Evolutionary conservation across 768 basidiomycete genomes (phyloP).

Genomic region (Pilatotrama ljubarskyi): DNA sequence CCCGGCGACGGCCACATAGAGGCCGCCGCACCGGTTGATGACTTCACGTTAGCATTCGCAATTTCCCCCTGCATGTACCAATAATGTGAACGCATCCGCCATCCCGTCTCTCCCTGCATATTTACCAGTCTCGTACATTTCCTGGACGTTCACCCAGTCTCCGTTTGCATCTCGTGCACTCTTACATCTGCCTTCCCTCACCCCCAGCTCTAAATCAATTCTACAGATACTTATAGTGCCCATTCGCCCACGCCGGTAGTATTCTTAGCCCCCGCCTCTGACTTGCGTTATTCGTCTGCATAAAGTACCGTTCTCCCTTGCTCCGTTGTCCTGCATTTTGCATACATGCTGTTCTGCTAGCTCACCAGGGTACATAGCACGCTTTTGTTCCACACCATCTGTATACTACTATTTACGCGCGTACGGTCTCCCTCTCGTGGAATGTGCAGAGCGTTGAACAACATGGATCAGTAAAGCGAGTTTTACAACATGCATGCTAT

Average conservation of each 20-base stretch:
- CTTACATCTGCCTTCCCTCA: slow-evolving; percentile 18
- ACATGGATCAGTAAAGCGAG: slow-evolving; percentile 22
- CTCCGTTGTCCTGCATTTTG: slow-evolving; percentile 36
- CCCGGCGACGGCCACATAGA: slow-evolving; percentile 39
- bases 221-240: slow-evolving; percentile 26
- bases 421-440: slow-evolving; percentile 3
- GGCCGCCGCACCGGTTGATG: slow-evolving; percentile 45
- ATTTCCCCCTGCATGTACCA: slow-evolving; percentile 26
- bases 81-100: slow-evolving; percentile 26
- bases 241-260: slow-evolving; percentile 17
- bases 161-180: slow-evolving; percentile 19
- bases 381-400: slow-evolving; percentile 26
- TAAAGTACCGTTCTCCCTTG: slow-evolving; percentile 25
- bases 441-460: slow-evolving; percentile 21
- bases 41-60: slow-evolving; percentile 16
- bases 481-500: slow-evolving; percentile 26
- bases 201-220: slow-evolving; percentile 21
- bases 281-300: slow-evolving; percentile 28
- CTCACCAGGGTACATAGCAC: slow-evolving; percentile 31
- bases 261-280: slow-evolving; percentile 17
- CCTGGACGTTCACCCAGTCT: slow-evolving; percentile 17
- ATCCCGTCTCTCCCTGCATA: slow-evolving; percentile 26
- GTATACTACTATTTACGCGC: slow-evolving; percentile 32
- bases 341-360: slow-evolving; percentile 33
- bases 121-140: slow-evolving; percentile 26